Evolutionary conservation across 2,329 filamentous ascomycete species (phyloP).

Genomic region (Leptodontidium sp.): DNA sequence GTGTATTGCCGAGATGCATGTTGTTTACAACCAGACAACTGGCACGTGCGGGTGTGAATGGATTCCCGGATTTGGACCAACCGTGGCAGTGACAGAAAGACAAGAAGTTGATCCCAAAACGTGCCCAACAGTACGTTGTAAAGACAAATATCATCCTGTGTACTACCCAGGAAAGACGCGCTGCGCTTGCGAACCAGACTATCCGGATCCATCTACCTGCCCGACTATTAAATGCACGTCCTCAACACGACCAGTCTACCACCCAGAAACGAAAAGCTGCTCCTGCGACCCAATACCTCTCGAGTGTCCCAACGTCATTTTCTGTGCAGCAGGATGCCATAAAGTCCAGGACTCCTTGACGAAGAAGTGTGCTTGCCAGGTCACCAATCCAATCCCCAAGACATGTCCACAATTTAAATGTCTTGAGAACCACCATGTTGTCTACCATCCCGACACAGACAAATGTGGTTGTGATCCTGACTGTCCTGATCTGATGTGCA

Average conservation of each 20-base stretch:
- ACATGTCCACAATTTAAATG: conserved; percentile 38
- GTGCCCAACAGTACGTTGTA: conserved; percentile 28
- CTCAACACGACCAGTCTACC: conserved; percentile 31
- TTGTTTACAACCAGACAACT: conserved; percentile 18
- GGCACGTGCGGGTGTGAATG: conserved; percentile 14
- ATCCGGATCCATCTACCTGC: conserved; percentile 24
- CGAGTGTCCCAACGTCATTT: conserved; percentile 27
- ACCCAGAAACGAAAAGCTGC: conserved; percentile 30
- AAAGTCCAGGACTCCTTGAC: conserved; percentile 20
- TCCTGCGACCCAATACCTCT: conserved; percentile 31
- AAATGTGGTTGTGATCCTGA: conserved; percentile 35
- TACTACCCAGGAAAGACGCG: conserved; percentile 22
- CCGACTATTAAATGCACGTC: conserved; percentile 33
- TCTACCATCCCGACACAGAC: conserved; percentile 33
- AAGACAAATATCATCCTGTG: conserved; percentile 26
- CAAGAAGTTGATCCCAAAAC: conserved; percentile 26
- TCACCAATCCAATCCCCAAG: conserved; percentile 31
- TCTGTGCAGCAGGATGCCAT: conserved; percentile 31
- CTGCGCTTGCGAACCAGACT: conserved; percentile 27
- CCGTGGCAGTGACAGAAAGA: neutral
- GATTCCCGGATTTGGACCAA: conserved; percentile 5
- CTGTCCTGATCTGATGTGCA: conserved; percentile 36
- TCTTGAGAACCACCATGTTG: conserved; percentile 27
- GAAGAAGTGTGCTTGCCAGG: conserved; percentile 35
- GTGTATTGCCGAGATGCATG: conserved; percentile 17